phyloP scores from a whole-genome alignment of 1,139 yeast genomes.

The Pichia sp. region DNA sequence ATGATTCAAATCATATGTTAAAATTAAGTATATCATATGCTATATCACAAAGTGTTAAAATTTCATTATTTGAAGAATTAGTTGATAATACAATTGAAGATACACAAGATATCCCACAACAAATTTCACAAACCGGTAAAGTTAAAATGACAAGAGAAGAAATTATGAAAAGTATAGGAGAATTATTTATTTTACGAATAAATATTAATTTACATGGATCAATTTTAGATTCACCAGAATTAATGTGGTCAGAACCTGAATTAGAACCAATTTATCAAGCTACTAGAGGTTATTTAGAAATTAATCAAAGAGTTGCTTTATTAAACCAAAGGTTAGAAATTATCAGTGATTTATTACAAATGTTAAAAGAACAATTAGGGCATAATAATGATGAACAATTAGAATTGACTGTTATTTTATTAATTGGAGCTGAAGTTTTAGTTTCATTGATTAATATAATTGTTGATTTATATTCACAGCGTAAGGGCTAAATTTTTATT shows the following conservation, averaged over 20 bases:
- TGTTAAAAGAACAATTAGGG: constrained; percentile 94
- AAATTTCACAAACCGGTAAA: constrained; percentile 88
- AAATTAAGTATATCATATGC: constrained; percentile 88
- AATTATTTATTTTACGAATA: constrained; percentile 81
- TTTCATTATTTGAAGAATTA: constrained; percentile 87
- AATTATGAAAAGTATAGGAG: constrained; percentile 95
- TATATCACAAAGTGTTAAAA: constrained; percentile 86
- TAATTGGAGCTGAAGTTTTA: constrained; percentile 86
- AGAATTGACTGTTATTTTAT: constrained; percentile 86
- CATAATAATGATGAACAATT: constrained; percentile 87
- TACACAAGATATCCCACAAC: constrained; percentile 94
- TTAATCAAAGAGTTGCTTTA: constrained; percentile 84
- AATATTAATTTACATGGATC: constrained; percentile 92
- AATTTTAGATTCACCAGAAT: constrained; percentile 89
- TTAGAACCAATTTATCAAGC: constrained; percentile 96
- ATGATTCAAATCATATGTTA: constrained; percentile 84
- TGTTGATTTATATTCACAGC: constrained; percentile 27
- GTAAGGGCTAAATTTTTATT: neutral
- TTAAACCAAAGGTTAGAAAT: constrained; percentile 90
- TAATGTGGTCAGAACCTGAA: constrained; percentile 99
- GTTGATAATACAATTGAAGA: constrained; percentile 95
- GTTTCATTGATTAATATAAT: constrained; percentile 72
- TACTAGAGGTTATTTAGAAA: constrained; percentile 87
- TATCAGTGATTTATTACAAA: constrained; percentile 83
- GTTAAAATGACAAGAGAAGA: constrained; percentile 91